Conservation (phyloP, 306 rosid genomes). For the Alnus rubra region DNA sequence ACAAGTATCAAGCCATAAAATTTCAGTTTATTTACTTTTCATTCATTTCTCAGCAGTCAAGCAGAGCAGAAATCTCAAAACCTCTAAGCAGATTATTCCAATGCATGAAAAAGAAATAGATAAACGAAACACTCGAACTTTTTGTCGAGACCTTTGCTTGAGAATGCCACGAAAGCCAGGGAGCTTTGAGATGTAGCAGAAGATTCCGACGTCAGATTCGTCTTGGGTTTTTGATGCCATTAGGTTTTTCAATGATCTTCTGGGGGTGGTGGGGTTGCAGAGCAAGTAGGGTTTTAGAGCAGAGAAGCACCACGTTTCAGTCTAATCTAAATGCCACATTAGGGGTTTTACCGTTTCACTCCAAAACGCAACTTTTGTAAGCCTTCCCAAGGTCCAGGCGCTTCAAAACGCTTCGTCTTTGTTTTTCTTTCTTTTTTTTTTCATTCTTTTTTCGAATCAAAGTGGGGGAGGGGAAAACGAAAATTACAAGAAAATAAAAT, state of each 20-base stretch:
- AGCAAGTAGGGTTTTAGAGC: conserved; percentile 51
- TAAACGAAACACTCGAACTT: neutral
- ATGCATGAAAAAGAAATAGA: neutral
- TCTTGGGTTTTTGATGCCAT: conserved; percentile 53
- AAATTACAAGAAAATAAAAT: no score
- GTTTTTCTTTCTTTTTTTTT: no score
- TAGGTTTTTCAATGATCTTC: conserved; percentile 3
- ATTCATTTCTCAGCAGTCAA: neutral
- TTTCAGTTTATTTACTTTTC: neutral
- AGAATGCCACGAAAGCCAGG: conserved; percentile 91
- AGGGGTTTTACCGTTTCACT: neutral
- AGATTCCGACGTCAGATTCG: conserved; percentile 80
- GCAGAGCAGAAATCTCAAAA: neutral
- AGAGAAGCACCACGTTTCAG: conserved; percentile 16
- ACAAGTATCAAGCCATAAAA: neutral
- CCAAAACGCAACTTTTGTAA: neutral
- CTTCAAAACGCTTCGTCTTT: no score
- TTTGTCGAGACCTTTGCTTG: conserved; percentile 66
- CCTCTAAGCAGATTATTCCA: neutral
- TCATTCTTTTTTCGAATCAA: no score
- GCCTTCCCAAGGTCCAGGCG: no score
- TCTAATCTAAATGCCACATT: conserved; percentile 3
- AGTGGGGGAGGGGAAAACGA: no score
- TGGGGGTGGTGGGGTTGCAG: conserved; percentile 22
- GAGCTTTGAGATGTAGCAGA: conserved; percentile 74